Percentiles rank a stretch among this genome's conserved stretches.
Evolutionary conservation across 495 filamentous ascomycete genomes (phyloP).

Genomic region (Podospora bellae-mahoneyi): DNA sequence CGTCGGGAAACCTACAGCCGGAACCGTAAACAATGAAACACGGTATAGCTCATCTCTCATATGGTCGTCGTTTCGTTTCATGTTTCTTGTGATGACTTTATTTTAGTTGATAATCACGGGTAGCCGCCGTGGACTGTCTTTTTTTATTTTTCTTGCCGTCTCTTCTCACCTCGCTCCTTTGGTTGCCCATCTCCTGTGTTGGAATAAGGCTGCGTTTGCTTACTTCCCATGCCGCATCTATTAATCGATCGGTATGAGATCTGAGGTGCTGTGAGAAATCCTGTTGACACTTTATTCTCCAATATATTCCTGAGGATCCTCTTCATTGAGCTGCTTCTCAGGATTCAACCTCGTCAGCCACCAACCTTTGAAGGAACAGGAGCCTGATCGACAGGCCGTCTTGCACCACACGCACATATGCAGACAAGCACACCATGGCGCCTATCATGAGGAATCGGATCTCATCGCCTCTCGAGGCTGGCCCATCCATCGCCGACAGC

Average conservation of each 20-base stretch:
- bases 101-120: neutral
- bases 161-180: constrained; percentile 1
- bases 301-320: constrained; percentile 2
- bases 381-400: neutral
- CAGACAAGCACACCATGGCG: neutral
- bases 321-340: neutral
- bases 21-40: neutral
- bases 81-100: constrained; percentile 7
- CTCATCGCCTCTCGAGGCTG: constrained; percentile 55
- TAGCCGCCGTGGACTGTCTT: constrained; percentile 1
- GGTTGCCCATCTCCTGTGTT: neutral
- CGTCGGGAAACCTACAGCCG: neutral
- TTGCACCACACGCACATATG: neutral
- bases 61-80: neutral
- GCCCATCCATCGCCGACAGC: constrained; percentile 46
- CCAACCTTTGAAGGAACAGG: neutral
- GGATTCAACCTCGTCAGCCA: neutral
- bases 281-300: neutral
- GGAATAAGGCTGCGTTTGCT: constrained; percentile 1
- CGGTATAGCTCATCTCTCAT: neutral
- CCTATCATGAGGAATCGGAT: constrained; percentile 45
- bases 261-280: neutral
- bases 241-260: constrained; percentile 3
- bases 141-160: constrained; percentile 2
- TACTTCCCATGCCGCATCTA: constrained; percentile 7